A percentile compares a stretch with the other conserved stretches of the same genome.
Conservation (phyloP, 352 stramenopile genomes). For the Phytophthora multivora region DNA sequence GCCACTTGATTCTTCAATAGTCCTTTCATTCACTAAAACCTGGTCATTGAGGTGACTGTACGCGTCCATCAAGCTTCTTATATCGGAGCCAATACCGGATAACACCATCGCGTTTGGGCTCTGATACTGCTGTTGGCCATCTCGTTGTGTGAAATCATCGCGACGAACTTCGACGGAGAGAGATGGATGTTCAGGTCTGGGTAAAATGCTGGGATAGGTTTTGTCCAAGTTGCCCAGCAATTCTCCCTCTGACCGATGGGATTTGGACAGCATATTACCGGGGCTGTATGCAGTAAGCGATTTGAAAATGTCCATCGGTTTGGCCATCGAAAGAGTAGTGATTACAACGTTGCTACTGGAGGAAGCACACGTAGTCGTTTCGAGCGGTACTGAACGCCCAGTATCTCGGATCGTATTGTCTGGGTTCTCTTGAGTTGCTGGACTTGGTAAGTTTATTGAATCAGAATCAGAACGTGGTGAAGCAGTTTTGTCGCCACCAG, state of each 20-base stretch:
- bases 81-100: constrained; percentile 11
- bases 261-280: neutral
- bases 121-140: constrained; percentile 9
- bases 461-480: neutral
- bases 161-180: neutral
- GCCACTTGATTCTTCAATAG: constrained; percentile 32
- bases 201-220: neutral
- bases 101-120: constrained; percentile 1
- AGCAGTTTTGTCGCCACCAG: neutral
- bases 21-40: constrained; percentile 49
- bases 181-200: neutral
- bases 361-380: neutral
- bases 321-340: neutral
- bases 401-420: neutral
- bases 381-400: neutral
- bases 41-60: constrained; percentile 48
- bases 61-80: constrained; percentile 23
- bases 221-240: neutral
- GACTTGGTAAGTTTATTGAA: neutral
- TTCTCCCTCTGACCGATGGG: neutral
- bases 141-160: neutral
- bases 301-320: constrained; percentile 9
- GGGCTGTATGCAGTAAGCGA: neutral
- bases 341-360: neutral
- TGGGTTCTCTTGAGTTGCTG: neutral